Conservation (phyloP, 75 land plant species). For the Ceratopteris richardii region DNA sequence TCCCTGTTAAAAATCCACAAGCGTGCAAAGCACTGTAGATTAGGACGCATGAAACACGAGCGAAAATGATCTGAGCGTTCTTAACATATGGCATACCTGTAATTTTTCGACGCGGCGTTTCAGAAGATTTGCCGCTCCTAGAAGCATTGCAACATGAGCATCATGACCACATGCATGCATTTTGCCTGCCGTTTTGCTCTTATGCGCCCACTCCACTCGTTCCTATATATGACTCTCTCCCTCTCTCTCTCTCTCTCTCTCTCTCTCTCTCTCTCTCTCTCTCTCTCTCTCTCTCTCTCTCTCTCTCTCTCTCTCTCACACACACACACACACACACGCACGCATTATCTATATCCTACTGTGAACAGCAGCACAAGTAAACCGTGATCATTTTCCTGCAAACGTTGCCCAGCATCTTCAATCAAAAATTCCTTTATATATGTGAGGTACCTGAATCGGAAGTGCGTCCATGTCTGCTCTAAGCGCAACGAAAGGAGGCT, state of each 20-base stretch:
- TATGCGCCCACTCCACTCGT: slow-evolving; percentile 51
- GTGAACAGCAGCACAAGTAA: too few relatives aligned
- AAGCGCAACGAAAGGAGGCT: slow-evolving; percentile 44
- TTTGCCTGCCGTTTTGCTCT: slow-evolving; percentile 48
- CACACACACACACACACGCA: slow-evolving; percentile 3
- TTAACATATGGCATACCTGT: too few relatives aligned
- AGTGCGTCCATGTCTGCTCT: slow-evolving; percentile 73
- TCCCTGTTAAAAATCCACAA: slow-evolving; percentile 31
- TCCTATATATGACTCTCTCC: slow-evolving; percentile 25
- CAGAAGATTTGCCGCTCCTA: slow-evolving; percentile 59
- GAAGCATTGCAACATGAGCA: slow-evolving; percentile 63
- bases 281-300: too few relatives aligned
- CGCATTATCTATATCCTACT: too few relatives aligned
- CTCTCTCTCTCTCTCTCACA: background rate
- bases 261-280: too few relatives aligned
- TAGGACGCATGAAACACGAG: too few relatives aligned
- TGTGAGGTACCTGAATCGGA: slow-evolving; percentile 36
- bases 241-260: too few relatives aligned
- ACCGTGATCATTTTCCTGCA: too few relatives aligned
- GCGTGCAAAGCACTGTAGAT: too few relatives aligned
- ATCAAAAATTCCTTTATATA: too few relatives aligned
- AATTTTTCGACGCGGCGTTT: slow-evolving; percentile 23
- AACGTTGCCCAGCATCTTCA: too few relatives aligned
- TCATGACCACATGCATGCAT: slow-evolving; percentile 78
- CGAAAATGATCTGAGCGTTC: too few relatives aligned